Base-by-base conservation (phyloP, 768 basidiomycete species). In the Antrodiella citrinella region DNA sequence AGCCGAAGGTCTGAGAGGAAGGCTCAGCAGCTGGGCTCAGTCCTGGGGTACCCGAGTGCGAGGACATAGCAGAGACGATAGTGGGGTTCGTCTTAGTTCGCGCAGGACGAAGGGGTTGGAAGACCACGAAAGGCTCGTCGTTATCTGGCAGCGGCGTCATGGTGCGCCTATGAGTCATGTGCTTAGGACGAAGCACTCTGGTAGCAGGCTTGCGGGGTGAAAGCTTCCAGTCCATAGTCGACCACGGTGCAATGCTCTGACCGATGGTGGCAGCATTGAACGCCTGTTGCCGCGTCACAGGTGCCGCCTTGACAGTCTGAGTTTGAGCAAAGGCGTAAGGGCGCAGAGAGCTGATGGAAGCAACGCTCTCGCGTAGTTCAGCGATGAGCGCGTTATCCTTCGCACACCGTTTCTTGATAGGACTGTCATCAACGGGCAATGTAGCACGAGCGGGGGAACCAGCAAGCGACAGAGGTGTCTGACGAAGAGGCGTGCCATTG, bases 201-300 rank as follows among this genome's bases (percentile, higher is more conserved):
- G 59, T 56, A 2, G 60, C 52, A 3, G 64, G 57, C 57, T 65
- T 74, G 45, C 67, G 63, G 10, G 71, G 72, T 1, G 73, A 71
- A 2, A 70, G 66, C 4, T 67, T 54, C 55, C 62, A 60, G 35
- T 72, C 67, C 4, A 82, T 63, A 4, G 69, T 69, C 0, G 76
- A 67, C 82, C 82, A 86, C 0, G 84, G 82, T 0, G 76, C 73
- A 45, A 86, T 86, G 50, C 75, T 80, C 59, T 77, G 74, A 0
- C 77, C 79, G 38, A 69, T 56, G 26, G 59, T 55, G 15, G 23
- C 19, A n/a, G n/a, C n/a, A n/a, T n/a, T n/a, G n/a, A n/a, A n/a
- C 26, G 51, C 44, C 2, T 43, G 49, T 12, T 56, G 52, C 7
- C 47, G 21, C 0, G 49, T 38, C 30, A 51, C 52, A 40, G 53